Base-by-base conservation (phyloP, 306 rosid species). In the Crataegus laevigata region DNA sequence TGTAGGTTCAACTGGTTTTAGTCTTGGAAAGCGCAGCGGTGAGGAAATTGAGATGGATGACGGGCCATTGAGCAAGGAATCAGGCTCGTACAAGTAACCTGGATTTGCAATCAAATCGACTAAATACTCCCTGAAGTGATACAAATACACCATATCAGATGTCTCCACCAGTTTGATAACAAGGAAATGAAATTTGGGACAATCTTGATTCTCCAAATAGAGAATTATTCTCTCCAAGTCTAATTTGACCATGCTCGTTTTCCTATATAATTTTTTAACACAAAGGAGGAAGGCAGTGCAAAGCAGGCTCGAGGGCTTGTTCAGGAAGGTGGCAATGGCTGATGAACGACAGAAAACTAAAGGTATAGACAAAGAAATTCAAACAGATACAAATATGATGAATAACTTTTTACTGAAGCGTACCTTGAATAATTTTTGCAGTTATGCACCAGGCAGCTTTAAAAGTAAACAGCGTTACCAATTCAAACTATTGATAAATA, bases 61-160 rank as follows among this genome's bases (percentile, higher is more conserved):
- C 78, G 99, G 99, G 75, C 99, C 99, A 71, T 96, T 96, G 87
- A 92, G 91, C 88, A 92, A 73, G 81, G 99, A 96, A 90, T 92
- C 91, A 50, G 98, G 99, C 85, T 86, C 96, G n/a, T 84, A 82
- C 77, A 96, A 85, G 83, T 60, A 24, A 79, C 99, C 99, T 76
- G 99, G 99, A 73, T 82, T 85, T 83, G 88, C 96, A 81, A 96
- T 84, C 79, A 96, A 90, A 86, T 96, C 99, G 52, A 96, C 92
- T 67, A 89, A 82, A 84, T 85, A 89, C 85, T 96, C 99, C 93
- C 99, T 96, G 88, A 54, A 86, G 80, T 75, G 22, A 75, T 63
- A 42, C 72, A 77, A 59, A 60, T 11, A 63, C 59, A 58, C 80
- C 77, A 79, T 71, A 47, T 83, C 77, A 85, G 67, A 79, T 32